phyloP scores from a whole-genome alignment of 148 eudicot genomes.

The Silene latifolia region DNA sequence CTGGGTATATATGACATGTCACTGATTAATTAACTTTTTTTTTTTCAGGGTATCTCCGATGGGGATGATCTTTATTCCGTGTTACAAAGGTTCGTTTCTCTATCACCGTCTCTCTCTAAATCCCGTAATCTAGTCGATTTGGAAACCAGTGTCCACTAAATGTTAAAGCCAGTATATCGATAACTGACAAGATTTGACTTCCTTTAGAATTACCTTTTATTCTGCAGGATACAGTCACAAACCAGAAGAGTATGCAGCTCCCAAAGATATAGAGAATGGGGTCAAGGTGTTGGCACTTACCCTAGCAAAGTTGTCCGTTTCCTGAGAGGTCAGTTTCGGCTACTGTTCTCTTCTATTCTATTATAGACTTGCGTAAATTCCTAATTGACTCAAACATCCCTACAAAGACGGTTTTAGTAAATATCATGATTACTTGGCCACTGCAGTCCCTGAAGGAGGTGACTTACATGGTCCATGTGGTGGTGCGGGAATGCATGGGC shows the following conservation, averaged over 20 bases:
- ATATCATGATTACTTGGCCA: too few species aligned
- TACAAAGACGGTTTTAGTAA: too few species aligned
- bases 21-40: background rate
- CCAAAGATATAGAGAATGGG: constrained; percentile 65
- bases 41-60: constrained; percentile 77
- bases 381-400: too few species aligned
- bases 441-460: too few species aligned
- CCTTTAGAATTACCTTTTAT: background rate
- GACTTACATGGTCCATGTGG: too few species aligned
- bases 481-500: too few species aligned
- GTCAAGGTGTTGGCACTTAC: constrained; percentile 79
- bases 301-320: constrained; percentile 62
- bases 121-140: background rate
- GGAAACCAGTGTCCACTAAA: background rate
- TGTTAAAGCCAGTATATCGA: background rate
- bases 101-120: background rate
- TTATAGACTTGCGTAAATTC: too few species aligned
- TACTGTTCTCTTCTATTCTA: too few species aligned
- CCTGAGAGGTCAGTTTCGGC: constrained; percentile 25
- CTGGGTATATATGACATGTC: background rate
- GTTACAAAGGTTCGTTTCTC: constrained; percentile 66
- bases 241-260: constrained; percentile 82
- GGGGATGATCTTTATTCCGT: constrained; percentile 99
- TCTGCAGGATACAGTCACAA: constrained; percentile 93
- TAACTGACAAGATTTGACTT: too few species aligned